phyloP scores from a whole-genome alignment of 257 asterid genomes.

The Solanum sparsipilum region DNA sequence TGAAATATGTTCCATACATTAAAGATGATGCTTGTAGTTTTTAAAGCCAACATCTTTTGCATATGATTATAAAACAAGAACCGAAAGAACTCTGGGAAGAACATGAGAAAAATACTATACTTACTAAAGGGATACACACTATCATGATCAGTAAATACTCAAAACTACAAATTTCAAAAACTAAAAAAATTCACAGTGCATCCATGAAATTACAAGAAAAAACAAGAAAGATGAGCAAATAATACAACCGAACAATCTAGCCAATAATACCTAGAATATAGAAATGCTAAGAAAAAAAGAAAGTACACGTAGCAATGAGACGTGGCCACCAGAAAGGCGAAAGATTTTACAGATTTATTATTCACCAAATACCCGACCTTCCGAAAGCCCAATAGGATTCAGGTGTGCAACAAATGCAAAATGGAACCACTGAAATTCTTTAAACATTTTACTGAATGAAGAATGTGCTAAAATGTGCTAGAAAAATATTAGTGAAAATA shows the following conservation, averaged over 20 bases:
- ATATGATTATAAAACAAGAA: not conserved
- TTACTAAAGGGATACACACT: not conserved
- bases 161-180: not conserved
- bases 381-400: not conserved
- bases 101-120: not conserved
- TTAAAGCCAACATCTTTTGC: not conserved
- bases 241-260: not conserved
- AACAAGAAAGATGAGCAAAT: not conserved
- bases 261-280: not conserved
- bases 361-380: not conserved
- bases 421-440: not conserved
- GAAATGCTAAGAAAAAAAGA: not conserved
- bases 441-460: not conserved
- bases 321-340: not conserved
- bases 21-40: not conserved
- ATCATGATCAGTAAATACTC: not conserved
- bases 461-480: not conserved
- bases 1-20: not conserved
- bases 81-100: not conserved
- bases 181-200: not conserved
- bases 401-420: not conserved
- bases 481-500: not conserved
- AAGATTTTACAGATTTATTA: not conserved
- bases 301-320: not conserved
- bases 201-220: not conserved